Evolutionary conservation across 495 filamentous ascomycete genomes (phyloP).

Genomic region (Penicillium arizonense): DNA sequence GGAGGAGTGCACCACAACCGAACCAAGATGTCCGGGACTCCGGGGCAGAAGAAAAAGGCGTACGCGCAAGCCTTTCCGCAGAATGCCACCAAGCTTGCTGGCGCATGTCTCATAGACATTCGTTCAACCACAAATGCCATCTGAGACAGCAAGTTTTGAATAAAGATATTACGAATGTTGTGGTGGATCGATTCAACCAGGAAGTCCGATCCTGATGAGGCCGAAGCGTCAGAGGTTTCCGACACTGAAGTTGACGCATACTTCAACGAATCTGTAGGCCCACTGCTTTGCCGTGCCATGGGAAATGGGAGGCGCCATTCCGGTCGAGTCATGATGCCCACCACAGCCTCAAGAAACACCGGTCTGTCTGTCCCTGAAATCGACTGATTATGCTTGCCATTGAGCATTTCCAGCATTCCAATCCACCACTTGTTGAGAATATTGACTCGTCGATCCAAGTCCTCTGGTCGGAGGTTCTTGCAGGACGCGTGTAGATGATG

Average conservation of each 20-base stretch:
- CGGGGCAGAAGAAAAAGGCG: constrained; percentile 93
- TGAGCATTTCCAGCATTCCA: constrained; percentile 81
- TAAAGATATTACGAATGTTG: constrained; percentile 90
- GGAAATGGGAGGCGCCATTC: constrained; percentile 82
- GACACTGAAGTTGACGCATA: constrained; percentile 40
- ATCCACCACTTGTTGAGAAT: constrained; percentile 97
- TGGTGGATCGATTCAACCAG: constrained; percentile 87
- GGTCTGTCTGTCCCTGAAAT: constrained; percentile 79
- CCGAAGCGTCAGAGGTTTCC: constrained; percentile 37
- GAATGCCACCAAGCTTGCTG: constrained; percentile 88
- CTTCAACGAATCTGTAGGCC: constrained; percentile 28
- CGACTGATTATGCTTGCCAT: constrained; percentile 67
- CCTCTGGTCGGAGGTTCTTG: constrained; percentile 68
- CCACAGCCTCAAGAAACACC: constrained; percentile 75
- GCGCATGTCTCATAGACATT: constrained; percentile 85
- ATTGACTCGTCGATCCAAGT: constrained; percentile 77
- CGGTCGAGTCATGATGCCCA: constrained; percentile 84
- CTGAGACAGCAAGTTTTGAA: constrained; percentile 81
- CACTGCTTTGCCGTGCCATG: constrained; percentile 31
- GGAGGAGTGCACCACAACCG: constrained; percentile 74
- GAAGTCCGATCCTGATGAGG: constrained; percentile 65
- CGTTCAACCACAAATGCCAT: constrained; percentile 89
- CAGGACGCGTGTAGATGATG: constrained; percentile 71
- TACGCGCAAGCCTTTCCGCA: constrained; percentile 93
- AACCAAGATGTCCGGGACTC: constrained; percentile 82